Evolutionary conservation across 2,329 filamentous ascomycete species (phyloP).

Genomic region (Stagonosporopsis chrysanthemi): DNA sequence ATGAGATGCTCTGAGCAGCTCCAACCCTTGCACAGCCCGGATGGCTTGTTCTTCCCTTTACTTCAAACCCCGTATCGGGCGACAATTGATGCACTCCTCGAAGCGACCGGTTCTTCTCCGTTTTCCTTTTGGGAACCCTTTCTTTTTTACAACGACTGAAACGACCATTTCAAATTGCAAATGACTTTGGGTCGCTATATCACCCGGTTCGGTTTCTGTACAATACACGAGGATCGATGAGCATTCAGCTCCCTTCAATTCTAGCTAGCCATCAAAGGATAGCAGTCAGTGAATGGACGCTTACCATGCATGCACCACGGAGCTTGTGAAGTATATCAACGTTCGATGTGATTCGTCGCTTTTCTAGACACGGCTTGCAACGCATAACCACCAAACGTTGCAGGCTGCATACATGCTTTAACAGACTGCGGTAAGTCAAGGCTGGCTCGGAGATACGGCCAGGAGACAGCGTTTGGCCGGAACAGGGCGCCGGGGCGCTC

Average conservation of each 20-base stretch:
- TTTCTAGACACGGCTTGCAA: neutral
- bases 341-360: neutral
- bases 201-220: slow-evolving; percentile 30
- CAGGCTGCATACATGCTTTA: neutral
- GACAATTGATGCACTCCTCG: slow-evolving; percentile 21
- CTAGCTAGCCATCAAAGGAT: slow-evolving; percentile 29
- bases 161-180: slow-evolving; percentile 16
- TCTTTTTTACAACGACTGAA: slow-evolving; percentile 19
- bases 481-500: slow-evolving; percentile 6
- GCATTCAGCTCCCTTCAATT: slow-evolving; percentile 15
- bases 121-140: slow-evolving; percentile 26
- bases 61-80: slow-evolving; percentile 5
- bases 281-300: slow-evolving; percentile 15
- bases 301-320: neutral
- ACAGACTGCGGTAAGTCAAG: neutral
- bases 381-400: neutral
- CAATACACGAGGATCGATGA: slow-evolving; percentile 27
- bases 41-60: slow-evolving; percentile 12
- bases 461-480: slow-evolving; percentile 2
- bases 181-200: slow-evolving; percentile 15
- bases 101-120: slow-evolving; percentile 21
- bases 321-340: neutral
- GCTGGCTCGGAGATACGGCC: slow-evolving; percentile 9
- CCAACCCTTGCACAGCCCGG: neutral
- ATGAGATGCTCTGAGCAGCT: slow-evolving; percentile 48